Evolutionary conservation across 768 basidiomycete species (phyloP).

Genomic region (Amanita thiersii): DNA sequence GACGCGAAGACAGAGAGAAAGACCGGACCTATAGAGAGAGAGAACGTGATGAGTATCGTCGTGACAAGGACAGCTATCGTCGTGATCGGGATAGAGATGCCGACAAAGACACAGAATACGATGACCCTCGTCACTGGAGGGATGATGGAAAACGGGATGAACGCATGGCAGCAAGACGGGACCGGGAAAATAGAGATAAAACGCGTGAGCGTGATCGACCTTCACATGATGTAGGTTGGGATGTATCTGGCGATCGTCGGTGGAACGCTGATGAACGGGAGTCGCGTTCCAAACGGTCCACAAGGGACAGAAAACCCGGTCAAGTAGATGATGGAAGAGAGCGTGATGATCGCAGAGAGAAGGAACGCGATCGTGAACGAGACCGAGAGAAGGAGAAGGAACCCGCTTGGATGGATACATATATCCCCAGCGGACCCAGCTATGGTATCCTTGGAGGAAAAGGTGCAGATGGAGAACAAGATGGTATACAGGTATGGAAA

Average conservation of each 20-base stretch:
- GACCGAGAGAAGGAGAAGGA: conserved; percentile 74
- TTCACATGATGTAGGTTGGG: conserved; percentile 34
- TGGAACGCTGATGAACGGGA: conserved; percentile 65
- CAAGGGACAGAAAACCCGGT: conserved; percentile 45
- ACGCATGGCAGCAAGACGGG: conserved; percentile 54
- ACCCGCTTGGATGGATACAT: conserved; percentile 90
- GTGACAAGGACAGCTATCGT: conserved; percentile 33
- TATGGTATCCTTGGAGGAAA: conserved; percentile 61
- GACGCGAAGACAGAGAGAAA: conserved; percentile 31
- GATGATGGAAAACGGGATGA: conserved; percentile 82
- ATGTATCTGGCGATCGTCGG: conserved; percentile 39
- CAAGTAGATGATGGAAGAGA: conserved; percentile 35
- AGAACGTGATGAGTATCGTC: conserved; percentile 29
- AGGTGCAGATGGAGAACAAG: conserved; percentile 56
- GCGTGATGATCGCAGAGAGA: conserved; percentile 40
- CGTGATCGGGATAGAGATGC: conserved; percentile 24
- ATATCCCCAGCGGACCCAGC: conserved; percentile 52
- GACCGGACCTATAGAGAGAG: conserved; percentile 26
- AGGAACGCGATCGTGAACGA: conserved; percentile 27
- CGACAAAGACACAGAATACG: conserved; percentile 44
- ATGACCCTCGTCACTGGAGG: conserved; percentile 71
- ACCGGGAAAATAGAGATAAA: conserved; percentile 29
- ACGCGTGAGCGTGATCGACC: conserved; percentile 38
- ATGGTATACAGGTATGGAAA: conserved; percentile 85
- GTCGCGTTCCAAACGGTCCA: conserved; percentile 44